Evolutionary conservation across 2,329 filamentous ascomycete species (phyloP).

Genomic region (Ascochyta rabiei): DNA sequence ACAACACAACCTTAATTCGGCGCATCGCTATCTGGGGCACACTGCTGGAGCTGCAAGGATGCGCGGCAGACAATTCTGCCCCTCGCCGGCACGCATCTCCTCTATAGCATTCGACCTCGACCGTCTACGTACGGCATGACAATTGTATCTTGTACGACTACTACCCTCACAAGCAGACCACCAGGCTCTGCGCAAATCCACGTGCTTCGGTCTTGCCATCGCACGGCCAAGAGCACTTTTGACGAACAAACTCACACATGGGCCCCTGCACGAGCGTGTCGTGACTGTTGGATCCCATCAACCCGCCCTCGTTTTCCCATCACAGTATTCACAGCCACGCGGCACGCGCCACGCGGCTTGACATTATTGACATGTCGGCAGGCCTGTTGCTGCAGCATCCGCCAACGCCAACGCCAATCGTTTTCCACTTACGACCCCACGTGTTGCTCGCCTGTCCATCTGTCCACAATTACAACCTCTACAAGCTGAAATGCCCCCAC

Average conservation of each 20-base stretch:
- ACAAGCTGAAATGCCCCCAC: slow-evolving; percentile 21
- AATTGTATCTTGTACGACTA: slow-evolving; percentile 28
- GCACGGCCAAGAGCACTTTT: not conserved
- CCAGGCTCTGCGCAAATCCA: slow-evolving; percentile 16
- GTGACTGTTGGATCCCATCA: slow-evolving; percentile 17
- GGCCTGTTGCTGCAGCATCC: slow-evolving; percentile 12
- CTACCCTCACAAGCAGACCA: slow-evolving; percentile 8
- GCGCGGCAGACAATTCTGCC: slow-evolving; percentile 6
- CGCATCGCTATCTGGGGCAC: slow-evolving; percentile 31
- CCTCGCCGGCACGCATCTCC: slow-evolving; percentile 14
- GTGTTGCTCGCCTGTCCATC: slow-evolving; percentile 25
- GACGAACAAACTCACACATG: not conserved
- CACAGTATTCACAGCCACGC: slow-evolving; percentile 3
- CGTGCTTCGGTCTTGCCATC: slow-evolving; percentile 20
- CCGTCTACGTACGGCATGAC: slow-evolving; percentile 20
- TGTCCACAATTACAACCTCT: slow-evolving; percentile 19
- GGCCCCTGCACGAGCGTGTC: slow-evolving; percentile 22
- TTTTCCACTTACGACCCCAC: slow-evolving; percentile 27
- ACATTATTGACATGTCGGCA: slow-evolving; percentile 18
- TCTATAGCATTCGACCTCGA: slow-evolving; percentile 20
- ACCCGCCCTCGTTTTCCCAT: slow-evolving; percentile 3
- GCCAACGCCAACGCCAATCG: slow-evolving; percentile 29
- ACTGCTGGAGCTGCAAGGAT: slow-evolving; percentile 14
- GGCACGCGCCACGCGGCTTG: slow-evolving; percentile 15
- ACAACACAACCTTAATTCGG: slow-evolving; percentile 38